Percentiles rank a stretch among this genome's conserved stretches.
Conservation (phyloP, 192 early-diverging fungal species). For the Thamnidium elegans region DNA sequence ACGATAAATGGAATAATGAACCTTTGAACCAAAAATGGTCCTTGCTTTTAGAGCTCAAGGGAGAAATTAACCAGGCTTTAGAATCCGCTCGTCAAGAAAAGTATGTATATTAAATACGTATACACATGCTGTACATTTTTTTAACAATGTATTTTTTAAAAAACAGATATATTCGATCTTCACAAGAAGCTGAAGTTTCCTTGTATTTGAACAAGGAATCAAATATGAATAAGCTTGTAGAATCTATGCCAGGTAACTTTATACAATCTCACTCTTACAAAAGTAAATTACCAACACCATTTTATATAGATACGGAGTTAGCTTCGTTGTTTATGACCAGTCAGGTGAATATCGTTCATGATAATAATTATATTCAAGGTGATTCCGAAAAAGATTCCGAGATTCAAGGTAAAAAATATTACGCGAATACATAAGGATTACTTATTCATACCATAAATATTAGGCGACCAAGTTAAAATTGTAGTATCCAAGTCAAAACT, state of each 20-base stretch:
- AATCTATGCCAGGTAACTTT: conserved; percentile 16
- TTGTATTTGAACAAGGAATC: conserved; percentile 25
- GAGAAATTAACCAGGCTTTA: conserved; percentile 50
- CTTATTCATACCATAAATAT: not conserved
- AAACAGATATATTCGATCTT: conserved; percentile 43
- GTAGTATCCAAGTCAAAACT: conserved; percentile 44
- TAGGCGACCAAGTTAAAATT: conserved; percentile 24
- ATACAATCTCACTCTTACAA: not conserved
- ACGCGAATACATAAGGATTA: not conserved
- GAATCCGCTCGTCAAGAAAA: conserved; percentile 54
- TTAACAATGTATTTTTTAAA: not conserved
- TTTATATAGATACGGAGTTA: conserved; percentile 39
- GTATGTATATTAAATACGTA: conserved; percentile 15
- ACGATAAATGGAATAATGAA: conserved; percentile 42
- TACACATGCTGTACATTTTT: not conserved
- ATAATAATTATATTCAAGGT: not conserved
- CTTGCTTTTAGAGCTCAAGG: conserved; percentile 41
- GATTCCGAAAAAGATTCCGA: not conserved
- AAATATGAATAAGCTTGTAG: not conserved
- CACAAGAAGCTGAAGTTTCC: conserved; percentile 49
- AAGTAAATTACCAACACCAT: too few species aligned
- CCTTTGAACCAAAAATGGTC: conserved; percentile 42
- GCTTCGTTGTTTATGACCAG: conserved; percentile 49
- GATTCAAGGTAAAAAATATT: conserved; percentile 13
- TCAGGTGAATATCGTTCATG: conserved; percentile 33